A percentile compares a stretch with the other conserved stretches of the same genome.
Conservation (phyloP, 2,329 filamentous ascomycete genomes). For the Trichoderma sp. region DNA sequence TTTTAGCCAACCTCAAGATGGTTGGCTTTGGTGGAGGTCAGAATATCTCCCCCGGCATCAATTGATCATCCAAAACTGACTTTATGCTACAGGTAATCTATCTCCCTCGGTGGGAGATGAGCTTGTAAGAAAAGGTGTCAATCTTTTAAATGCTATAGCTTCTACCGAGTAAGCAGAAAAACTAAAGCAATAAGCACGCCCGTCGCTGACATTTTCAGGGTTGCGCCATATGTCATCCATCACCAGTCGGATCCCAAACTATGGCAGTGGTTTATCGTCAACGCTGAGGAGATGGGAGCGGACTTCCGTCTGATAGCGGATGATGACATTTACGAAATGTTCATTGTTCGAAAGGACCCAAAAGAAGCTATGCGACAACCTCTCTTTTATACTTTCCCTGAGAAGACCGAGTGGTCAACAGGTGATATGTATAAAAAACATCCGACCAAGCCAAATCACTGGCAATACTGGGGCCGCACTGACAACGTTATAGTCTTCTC, state of each 20-base stretch:
- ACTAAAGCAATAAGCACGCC: background rate
- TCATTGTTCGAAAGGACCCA: constrained; percentile 44
- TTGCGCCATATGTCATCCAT: constrained; percentile 42
- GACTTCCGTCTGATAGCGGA: constrained; percentile 42
- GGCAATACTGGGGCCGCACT: constrained; percentile 44
- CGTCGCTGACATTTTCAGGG: constrained; percentile 35
- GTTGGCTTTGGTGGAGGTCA: constrained; percentile 46
- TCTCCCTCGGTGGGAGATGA: constrained; percentile 44
- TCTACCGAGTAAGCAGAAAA: constrained; percentile 47
- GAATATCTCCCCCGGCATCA: constrained; percentile 14
- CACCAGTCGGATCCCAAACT: constrained; percentile 40
- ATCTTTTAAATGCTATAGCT: constrained; percentile 45
- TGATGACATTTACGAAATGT: constrained; percentile 37
- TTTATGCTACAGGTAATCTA: constrained; percentile 41
- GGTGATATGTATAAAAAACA: constrained; percentile 45
- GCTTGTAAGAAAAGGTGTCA: constrained; percentile 43
- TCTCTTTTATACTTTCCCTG: constrained; percentile 45
- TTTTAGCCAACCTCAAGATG: constrained; percentile 40
- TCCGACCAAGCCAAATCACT: constrained; percentile 40
- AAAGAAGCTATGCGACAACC: constrained; percentile 42
- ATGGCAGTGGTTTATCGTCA: constrained; percentile 51
- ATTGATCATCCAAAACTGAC: background rate
- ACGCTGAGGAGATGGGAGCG: constrained; percentile 47
- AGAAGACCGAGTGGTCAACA: constrained; percentile 43
- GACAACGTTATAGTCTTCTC: constrained; percentile 50